Base-by-base conservation (phyloP, 805 yeast species). In the Pichia phayaonensis region DNA sequence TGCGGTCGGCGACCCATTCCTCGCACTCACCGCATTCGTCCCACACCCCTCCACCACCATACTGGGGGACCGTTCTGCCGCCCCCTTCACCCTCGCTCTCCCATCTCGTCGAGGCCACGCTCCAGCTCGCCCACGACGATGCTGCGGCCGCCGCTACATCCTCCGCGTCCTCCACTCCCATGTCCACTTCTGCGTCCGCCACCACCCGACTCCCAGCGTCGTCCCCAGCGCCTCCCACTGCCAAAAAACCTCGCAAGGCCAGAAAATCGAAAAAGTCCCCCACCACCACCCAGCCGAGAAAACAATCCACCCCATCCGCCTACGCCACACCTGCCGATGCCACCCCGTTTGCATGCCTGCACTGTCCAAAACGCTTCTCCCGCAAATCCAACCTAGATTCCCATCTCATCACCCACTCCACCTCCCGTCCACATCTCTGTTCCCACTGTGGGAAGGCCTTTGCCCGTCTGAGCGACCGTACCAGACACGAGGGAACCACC, bases 371-470 rank as follows among this genome's bases (percentile, higher is more conserved):
- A 42, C 34, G 39, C 15, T 51, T 51, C 20, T 47, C 50, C 1
- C 24, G 51, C 5, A 51, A 51, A 39, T 51, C 54, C 2, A 51
- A 51, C 27, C 31, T 51, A 3, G 54, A 51, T 34, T 47, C 51
- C 8, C 54, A 51, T 44, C 36, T 51, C 8, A 47, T 51, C 26
- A 51, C 54, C 10, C 54, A 51, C 34, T 20, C 31, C 12, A 31
- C 22, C 6, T 48, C 41, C 8, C 18, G 46, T 3, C 54, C 54
- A 13, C 48, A 47, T 39, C 29, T n/a, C 2, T 51, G 54, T 39
- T 22, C 36, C 8, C 21, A 40, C 16, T 51, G 54, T 38, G 44
- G 46, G 22, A 51, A 51, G 27, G 34, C 51, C 6, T 51, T 51
- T 47, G 54, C 54, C n/a, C 18, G 54, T 16, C 24, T 51, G 22